A percentile compares a stretch with the other conserved stretches of the same genome.
Evolutionary conservation across 1,139 yeast genomes (phyloP).

Genomic region (Wickerhamomyces sp.): DNA sequence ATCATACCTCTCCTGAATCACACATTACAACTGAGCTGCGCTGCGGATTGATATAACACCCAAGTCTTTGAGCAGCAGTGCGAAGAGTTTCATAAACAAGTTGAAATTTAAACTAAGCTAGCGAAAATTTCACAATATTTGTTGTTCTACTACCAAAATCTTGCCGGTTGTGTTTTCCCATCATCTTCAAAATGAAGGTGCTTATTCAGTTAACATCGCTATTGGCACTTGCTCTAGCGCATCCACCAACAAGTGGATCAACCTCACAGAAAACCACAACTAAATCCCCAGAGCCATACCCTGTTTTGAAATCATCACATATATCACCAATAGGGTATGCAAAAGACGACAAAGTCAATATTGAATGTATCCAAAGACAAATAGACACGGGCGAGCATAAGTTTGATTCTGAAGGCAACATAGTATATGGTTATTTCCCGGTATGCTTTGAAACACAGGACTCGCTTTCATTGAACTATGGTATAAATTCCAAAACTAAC

Average conservation of each 20-base stretch:
- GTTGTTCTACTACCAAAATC: too few species aligned
- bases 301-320: slow-evolving; percentile 21
- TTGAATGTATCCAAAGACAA: slow-evolving; percentile 62
- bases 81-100: too few species aligned
- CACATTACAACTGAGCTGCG: too few species aligned
- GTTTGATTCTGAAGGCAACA: slow-evolving; percentile 54
- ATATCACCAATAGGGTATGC: slow-evolving; percentile 32
- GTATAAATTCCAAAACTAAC: slow-evolving; percentile 45
- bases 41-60: too few species aligned
- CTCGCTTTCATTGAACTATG: slow-evolving; percentile 51
- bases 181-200: too few species aligned
- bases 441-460: slow-evolving; percentile 58
- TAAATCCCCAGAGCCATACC: slow-evolving; percentile 22
- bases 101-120: too few species aligned
- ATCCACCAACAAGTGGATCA: neutral
- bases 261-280: neutral
- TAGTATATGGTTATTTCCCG: slow-evolving; percentile 56
- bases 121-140: too few species aligned
- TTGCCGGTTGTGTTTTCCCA: too few species aligned
- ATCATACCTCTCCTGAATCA: too few species aligned
- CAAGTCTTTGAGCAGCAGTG: too few species aligned
- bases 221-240: slow-evolving; percentile 1
- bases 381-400: slow-evolving; percentile 75
- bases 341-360: slow-evolving; percentile 40
- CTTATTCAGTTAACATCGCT: too few species aligned